These are phyloP conservation scores for Acer campestre DNA, from an alignment of 345 rosid genomes.

Conservation along the genomic window DNA sequence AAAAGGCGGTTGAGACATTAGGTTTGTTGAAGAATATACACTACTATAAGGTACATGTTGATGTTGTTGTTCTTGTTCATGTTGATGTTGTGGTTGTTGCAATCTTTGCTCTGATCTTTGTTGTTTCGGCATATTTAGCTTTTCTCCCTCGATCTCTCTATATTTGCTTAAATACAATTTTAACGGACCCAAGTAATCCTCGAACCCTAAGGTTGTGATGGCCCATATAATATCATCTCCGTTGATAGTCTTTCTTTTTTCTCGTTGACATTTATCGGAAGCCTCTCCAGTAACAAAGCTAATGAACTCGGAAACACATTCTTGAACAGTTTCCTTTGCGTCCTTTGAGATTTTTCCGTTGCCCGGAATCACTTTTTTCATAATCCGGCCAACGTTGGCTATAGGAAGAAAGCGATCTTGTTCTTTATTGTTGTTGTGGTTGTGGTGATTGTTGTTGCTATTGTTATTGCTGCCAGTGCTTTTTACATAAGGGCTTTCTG, in stretches of 20 bases:
- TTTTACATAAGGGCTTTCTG: conserved; percentile 53
- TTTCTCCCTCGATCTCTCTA: conserved; percentile 67
- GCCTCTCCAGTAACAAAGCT: conserved; percentile 78
- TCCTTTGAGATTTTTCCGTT: conserved; percentile 77
- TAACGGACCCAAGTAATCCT: conserved; percentile 60
- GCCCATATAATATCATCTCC: conserved; percentile 85
- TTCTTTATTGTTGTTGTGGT: conserved; percentile 42
- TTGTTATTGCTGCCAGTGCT: conserved; percentile 28
- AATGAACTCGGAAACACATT: conserved; percentile 77
- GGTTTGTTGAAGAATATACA: conserved; percentile 44
- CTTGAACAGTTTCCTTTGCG: conserved; percentile 73
- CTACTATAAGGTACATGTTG: conserved; percentile 35
- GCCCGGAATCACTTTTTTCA: conserved; percentile 68
- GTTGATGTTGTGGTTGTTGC: conserved; percentile 30
- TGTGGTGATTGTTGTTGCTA: conserved; percentile 23
- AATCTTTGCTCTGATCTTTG: conserved; percentile 32
- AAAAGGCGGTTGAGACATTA: conserved; percentile 46
- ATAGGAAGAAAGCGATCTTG: conserved; percentile 75
- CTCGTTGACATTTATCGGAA: conserved; percentile 72
- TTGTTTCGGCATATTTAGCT: conserved; percentile 58
- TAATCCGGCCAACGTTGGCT: conserved; percentile 76
- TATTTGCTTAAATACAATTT: conserved; percentile 61
- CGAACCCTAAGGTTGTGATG: conserved; percentile 69
- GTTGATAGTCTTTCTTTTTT: conserved; percentile 69
- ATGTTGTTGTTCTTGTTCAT: conserved; percentile 34